These are phyloP conservation scores for Peronospora tabacina DNA, from an alignment of 352 stramenopile species.

Conservation along the genomic window DNA sequence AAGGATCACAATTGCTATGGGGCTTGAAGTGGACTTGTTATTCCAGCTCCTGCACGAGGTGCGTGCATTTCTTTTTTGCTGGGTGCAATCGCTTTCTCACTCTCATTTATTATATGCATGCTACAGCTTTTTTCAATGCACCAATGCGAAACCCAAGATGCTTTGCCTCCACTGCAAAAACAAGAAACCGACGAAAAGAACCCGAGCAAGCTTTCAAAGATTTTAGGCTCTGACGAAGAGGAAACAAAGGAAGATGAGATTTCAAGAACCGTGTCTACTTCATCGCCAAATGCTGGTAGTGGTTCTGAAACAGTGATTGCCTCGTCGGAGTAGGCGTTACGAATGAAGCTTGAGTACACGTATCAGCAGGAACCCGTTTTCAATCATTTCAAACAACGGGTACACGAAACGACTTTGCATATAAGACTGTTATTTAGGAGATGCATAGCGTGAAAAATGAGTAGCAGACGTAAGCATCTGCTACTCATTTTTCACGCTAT, in stretches of 20 bases:
- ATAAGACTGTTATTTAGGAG: not conserved
- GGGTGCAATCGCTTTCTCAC: not conserved
- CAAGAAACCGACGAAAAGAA: conserved; percentile 39
- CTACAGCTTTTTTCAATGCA: conserved; percentile 50
- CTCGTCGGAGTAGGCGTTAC: conserved; percentile 4
- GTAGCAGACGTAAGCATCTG: not conserved
- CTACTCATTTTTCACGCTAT: not conserved
- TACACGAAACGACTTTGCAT: not conserved
- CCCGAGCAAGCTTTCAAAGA: conserved; percentile 36
- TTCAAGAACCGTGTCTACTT: conserved; percentile 1
- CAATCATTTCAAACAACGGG: not conserved
- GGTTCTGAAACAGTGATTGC: not conserved
- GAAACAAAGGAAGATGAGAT: conserved; percentile 43
- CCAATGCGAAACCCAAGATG: conserved; percentile 25
- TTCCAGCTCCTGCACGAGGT: conserved; percentile 66
- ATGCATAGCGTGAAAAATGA: no score
- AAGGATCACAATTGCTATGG: conserved; percentile 63
- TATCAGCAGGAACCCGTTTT: no score
- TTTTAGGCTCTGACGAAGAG: conserved; percentile 52
- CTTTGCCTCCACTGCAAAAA: conserved; percentile 27
- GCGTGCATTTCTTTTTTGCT: not conserved
- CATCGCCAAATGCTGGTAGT: conserved; percentile 3
- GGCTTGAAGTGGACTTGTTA: conserved; percentile 65
- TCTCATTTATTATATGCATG: not conserved
- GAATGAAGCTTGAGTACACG: not conserved